A percentile compares a stretch with the other conserved stretches of the same genome.
Conservation (phyloP, 345 rosid genomes). For the Populus davidiana region DNA sequence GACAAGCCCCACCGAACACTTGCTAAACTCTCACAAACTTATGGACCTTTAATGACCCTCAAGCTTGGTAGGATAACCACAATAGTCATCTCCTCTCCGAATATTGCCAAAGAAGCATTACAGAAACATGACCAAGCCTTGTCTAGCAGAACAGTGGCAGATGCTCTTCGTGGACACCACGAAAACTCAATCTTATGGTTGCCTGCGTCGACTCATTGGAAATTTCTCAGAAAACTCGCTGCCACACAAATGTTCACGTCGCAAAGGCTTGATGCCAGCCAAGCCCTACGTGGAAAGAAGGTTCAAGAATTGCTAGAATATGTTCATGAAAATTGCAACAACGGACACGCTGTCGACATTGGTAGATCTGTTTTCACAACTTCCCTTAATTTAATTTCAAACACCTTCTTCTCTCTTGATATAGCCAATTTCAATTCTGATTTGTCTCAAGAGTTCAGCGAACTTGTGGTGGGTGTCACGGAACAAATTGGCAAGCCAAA, state of each 20-base stretch:
- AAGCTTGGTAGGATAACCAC: neutral
- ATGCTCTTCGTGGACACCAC: neutral
- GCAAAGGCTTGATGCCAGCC: constrained; percentile 16
- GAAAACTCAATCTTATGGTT: neutral
- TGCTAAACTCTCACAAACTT: neutral
- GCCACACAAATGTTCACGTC: constrained; percentile 12
- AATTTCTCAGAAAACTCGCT: constrained; percentile 9
- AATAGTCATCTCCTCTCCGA: neutral
- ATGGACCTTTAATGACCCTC: constrained; percentile 14
- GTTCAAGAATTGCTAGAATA: constrained; percentile 9
- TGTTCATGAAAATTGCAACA: constrained; percentile 1
- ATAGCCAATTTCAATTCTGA: constrained; percentile 27
- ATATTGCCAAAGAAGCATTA: constrained; percentile 1
- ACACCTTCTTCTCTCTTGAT: constrained; percentile 43
- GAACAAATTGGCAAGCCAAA: constrained; percentile 42
- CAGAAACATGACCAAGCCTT: constrained; percentile 10
- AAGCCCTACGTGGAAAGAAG: constrained; percentile 12
- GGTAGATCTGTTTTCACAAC: constrained; percentile 44
- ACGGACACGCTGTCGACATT: constrained; percentile 19
- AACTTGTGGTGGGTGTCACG: constrained; percentile 31
- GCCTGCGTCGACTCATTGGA: constrained; percentile 3
- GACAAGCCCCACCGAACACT: neutral
- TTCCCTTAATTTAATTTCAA: constrained; percentile 38
- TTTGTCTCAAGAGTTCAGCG: constrained; percentile 31
- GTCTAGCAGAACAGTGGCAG: neutral